Conservation (phyloP, 768 basidiomycete species). For the Sporobolomyces phaffii region DNA sequence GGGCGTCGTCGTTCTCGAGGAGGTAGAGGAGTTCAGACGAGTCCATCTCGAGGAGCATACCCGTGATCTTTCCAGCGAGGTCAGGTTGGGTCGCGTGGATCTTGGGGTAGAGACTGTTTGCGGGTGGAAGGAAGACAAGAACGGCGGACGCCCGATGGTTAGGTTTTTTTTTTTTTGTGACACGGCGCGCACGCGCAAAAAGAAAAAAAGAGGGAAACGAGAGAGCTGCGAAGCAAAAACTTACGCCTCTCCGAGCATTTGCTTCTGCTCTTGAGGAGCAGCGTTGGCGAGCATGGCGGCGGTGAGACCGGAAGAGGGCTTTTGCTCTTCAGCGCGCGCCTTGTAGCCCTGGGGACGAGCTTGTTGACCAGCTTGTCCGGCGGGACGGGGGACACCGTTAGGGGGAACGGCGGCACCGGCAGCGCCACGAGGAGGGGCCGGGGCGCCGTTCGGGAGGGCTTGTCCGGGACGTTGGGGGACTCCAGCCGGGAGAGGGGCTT, state of each 20-base stretch:
- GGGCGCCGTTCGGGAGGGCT: slow-evolving; percentile 48
- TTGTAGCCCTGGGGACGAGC: slow-evolving; percentile 40
- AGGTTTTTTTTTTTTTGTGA: too few species aligned
- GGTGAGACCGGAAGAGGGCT: slow-evolving; percentile 51
- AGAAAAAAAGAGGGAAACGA: background rate
- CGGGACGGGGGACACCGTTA: slow-evolving; percentile 50
- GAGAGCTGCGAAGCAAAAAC: slow-evolving; percentile 6
- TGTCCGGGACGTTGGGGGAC: slow-evolving; percentile 59
- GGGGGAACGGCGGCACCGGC: slow-evolving; percentile 47
- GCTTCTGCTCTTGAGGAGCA: slow-evolving; percentile 83
- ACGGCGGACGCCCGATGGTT: background rate
- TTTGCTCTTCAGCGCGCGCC: slow-evolving; percentile 37
- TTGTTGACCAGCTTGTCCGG: slow-evolving; percentile 41
- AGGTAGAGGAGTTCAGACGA: slow-evolving; percentile 85
- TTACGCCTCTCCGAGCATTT: slow-evolving; percentile 83
- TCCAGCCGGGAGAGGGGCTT: slow-evolving; percentile 39
- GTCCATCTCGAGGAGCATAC: slow-evolving; percentile 62
- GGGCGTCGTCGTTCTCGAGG: slow-evolving; percentile 70
- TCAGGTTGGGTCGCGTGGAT: slow-evolving; percentile 70
- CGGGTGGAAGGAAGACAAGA: background rate
- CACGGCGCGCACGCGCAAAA: slow-evolving; percentile 24
- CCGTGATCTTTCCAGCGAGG: slow-evolving; percentile 95
- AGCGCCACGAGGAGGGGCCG: slow-evolving; percentile 54
- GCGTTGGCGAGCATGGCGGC: slow-evolving; percentile 60
- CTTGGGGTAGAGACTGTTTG: slow-evolving; percentile 41